Base-by-base conservation (phyloP, 331 rosid genomes). In the Malus hybrid region DNA sequence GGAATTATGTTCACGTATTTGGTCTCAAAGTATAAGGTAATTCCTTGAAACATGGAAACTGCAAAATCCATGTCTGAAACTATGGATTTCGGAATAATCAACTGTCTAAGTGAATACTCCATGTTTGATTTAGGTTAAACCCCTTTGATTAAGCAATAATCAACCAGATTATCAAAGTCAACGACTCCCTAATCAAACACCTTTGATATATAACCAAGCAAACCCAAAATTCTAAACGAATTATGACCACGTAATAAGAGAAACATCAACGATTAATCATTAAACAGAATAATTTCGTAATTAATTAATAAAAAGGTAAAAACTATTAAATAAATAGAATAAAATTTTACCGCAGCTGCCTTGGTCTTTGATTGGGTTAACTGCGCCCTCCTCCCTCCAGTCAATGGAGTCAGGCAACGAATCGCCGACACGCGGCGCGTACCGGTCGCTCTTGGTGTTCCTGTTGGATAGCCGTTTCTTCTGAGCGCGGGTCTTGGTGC, bases 311-410 rank as follows among this genome's bases (percentile, higher is more conserved):
- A 13, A 12, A 1, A 42, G 5, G 6, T 13, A 19, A 39, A 10
- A 14, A 2, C 3, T 0, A 52, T 5, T 52, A 52, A 52, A 52
- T 14, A 52, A 52, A 52, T 10, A 30, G 18, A 53, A 33, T 53
- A 39, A 22, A 68, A 67, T 66, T 80, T 84, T 33, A 91, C 98
- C 97, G 64, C 98, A 93, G 28, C 82, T 68, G 53, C 89, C 92
- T 74, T 93, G 98, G 84, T 89, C 89, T 74, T 93, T 93, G 77
- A 93, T 82, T 18, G n/a, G 52, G n/a, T 3, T 70, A 15, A 93
- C 98, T 0, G 86, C 98, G 22, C 92, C 97, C 83, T 89, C 39
- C 72, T 83, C 73, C 86, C 98, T 89, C 98, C 98, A 93, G 77
- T 93, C 98, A 57, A 93, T 77, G 55, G 81, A 84, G 7, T 83